A percentile compares a stretch with the other conserved stretches of the same genome.
Evolutionary conservation across 768 basidiomycete genomes (phyloP).

Genomic region (Gelatoporia subvermispora): DNA sequence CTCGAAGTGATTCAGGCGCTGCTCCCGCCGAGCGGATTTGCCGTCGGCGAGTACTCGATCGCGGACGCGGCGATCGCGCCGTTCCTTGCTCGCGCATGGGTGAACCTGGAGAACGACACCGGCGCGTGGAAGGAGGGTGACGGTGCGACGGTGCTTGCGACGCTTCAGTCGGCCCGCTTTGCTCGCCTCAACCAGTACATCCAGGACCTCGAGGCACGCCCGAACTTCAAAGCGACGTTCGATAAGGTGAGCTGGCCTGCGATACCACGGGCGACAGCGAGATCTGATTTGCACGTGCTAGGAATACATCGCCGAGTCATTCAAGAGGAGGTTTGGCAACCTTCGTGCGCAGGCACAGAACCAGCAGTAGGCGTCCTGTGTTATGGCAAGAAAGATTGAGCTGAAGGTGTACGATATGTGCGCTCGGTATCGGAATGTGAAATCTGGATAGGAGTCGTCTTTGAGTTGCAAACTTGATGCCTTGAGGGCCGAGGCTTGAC

Average conservation of each 20-base stretch:
- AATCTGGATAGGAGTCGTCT: not conserved
- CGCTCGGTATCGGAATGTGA: not conserved
- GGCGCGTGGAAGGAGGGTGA: constrained; percentile 47
- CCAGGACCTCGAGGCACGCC: not conserved
- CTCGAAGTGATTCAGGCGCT: constrained; percentile 46
- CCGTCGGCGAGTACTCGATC: constrained; percentile 43
- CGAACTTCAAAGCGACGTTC: constrained; percentile 38
- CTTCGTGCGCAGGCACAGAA: constrained; percentile 4
- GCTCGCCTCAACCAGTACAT: not conserved
- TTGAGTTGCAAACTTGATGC: too few species aligned
- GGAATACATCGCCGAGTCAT: constrained; percentile 16
- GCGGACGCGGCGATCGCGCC: constrained; percentile 62
- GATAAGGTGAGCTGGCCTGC: constrained; percentile 35
- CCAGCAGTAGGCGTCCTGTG: too few species aligned
- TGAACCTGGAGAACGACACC: constrained; percentile 44
- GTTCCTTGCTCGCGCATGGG: constrained; percentile 51
- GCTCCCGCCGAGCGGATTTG: constrained; percentile 45
- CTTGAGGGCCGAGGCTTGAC: too few species aligned
- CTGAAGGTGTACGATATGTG: not conserved
- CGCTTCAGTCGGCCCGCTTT: not conserved
- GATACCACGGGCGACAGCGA: not conserved
- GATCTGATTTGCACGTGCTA: not conserved
- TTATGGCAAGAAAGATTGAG: not conserved
- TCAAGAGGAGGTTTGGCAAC: constrained; percentile 11
- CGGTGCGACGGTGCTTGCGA: constrained; percentile 35